Conservation (phyloP, 2,329 filamentous ascomycete species). For the Aspergillus caelatus region DNA sequence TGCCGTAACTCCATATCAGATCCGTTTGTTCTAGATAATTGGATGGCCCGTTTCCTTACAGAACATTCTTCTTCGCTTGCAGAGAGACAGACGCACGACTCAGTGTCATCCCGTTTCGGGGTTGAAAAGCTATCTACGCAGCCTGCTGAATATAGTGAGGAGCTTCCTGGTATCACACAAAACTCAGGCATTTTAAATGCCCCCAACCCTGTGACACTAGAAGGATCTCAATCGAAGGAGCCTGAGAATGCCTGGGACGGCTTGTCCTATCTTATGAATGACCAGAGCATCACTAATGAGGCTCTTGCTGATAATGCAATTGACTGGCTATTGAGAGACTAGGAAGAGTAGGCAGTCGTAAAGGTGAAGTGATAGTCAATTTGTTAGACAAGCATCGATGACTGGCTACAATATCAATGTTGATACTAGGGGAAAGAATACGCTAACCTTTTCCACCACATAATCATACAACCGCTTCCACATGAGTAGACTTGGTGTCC, state of each 20-base stretch:
- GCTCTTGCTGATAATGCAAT: slow-evolving; percentile 23
- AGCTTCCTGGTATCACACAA: too few relatives aligned
- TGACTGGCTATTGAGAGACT: slow-evolving; percentile 22
- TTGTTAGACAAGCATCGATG: not conserved
- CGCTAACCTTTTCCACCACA: too few relatives aligned
- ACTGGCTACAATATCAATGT: not conserved
- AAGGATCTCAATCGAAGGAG: not conserved
- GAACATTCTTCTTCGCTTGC: slow-evolving; percentile 22
- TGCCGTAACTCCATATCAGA: slow-evolving; percentile 23
- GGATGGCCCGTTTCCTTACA: slow-evolving; percentile 29
- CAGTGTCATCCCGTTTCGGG: not conserved
- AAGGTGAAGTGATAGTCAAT: not conserved
- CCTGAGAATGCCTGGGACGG: slow-evolving; percentile 3
- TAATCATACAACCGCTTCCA: slow-evolving; percentile 9
- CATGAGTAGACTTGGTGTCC: slow-evolving; percentile 3
- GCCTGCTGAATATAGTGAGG: not conserved
- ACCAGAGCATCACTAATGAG: slow-evolving; percentile 19
- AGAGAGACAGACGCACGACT: slow-evolving; percentile 13
- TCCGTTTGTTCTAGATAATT: slow-evolving; percentile 25
- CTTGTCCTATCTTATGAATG: slow-evolving; percentile 15
- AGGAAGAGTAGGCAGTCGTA: not conserved
- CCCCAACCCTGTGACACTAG: not conserved
- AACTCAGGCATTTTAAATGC: not conserved
- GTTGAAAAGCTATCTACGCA: not conserved
- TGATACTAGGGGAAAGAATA: not conserved